Percentiles rank a stretch among this genome's conserved stretches.
phyloP scores from a whole-genome alignment of 176 grass and related monocot genomes.

The Triticum timopheevii region DNA sequence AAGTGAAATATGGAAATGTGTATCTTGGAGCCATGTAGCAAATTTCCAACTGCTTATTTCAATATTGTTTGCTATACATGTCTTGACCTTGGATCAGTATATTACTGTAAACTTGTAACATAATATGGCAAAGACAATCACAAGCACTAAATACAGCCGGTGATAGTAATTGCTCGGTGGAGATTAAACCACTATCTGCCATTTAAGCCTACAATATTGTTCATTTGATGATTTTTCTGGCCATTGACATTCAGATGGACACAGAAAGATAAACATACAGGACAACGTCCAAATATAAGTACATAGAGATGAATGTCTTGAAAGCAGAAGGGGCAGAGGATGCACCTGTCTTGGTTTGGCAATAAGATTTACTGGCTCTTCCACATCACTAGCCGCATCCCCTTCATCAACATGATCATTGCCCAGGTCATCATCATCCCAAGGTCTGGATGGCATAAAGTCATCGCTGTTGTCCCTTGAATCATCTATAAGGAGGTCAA shows the following conservation, averaged over 20 bases:
- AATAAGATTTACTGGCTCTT: conserved; percentile 66
- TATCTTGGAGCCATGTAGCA: not conserved
- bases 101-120: conserved; percentile 1
- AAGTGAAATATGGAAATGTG: not conserved
- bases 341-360: conserved; percentile 81
- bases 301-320: not conserved
- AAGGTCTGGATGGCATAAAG: conserved; percentile 47
- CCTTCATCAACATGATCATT: conserved; percentile 62
- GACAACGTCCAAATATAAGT: not conserved
- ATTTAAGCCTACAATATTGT: not conserved
- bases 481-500: conserved; percentile 40
- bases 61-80: not conserved
- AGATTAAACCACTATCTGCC: not conserved
- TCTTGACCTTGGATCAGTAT: not conserved
- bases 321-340: not conserved
- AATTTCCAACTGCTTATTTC: not conserved
- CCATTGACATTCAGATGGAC: not conserved
- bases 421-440: conserved; percentile 63
- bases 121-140: not conserved
- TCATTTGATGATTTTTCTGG: not conserved
- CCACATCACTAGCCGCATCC: conserved; percentile 46
- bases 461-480: conserved; percentile 39
- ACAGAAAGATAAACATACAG: not conserved
- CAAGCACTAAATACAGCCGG: not conserved
- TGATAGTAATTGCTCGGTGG: not conserved